These are phyloP conservation scores for Conringia planisiliqua DNA, from an alignment of 345 rosid genomes.

Conservation along the genomic window DNA sequence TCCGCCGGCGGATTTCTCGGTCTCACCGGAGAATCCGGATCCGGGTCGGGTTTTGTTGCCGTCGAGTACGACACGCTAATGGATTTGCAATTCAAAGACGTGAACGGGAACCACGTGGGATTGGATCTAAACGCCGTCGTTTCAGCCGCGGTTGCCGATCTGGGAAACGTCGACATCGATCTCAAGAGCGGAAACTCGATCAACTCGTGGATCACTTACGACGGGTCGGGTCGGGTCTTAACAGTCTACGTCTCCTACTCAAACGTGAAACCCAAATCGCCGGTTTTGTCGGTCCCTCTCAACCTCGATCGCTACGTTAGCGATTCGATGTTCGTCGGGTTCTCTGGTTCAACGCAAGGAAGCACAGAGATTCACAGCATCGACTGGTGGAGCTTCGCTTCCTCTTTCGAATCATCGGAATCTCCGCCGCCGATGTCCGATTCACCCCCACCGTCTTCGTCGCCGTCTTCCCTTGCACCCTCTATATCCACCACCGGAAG, in stretches of 20 bases:
- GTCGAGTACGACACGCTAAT: constrained; percentile 91
- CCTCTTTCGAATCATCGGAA: constrained; percentile 43
- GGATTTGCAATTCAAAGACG: constrained; percentile 82
- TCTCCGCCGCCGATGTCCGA: constrained; percentile 73
- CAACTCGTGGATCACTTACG: constrained; percentile 86
- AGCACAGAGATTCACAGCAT: constrained; percentile 94
- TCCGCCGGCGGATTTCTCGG: constrained; percentile 78
- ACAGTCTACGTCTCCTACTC: constrained; percentile 74
- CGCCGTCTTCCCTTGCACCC: constrained; percentile 43
- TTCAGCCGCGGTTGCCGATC: constrained; percentile 63
- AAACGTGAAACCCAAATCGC: constrained; percentile 71
- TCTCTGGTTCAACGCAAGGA: constrained; percentile 97
- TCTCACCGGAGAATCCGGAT: constrained; percentile 39
- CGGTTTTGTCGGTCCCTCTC: constrained; percentile 52
- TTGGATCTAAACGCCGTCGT: constrained; percentile 82
- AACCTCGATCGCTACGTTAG: constrained; percentile 75
- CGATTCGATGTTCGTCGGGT: constrained; percentile 95
- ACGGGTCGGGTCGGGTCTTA: constrained; percentile 45
- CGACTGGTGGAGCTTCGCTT: constrained; percentile 95
- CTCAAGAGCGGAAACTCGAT: constrained; percentile 88
- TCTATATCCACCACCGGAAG: constrained; percentile 29
- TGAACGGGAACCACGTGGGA: constrained; percentile 96
- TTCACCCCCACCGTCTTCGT: constrained; percentile 67
- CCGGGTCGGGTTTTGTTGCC: constrained; percentile 64
- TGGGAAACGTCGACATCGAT: constrained; percentile 63